Base-by-base conservation (phyloP, 176 grass and related monocot species). In the Urochloa ruziziensis region DNA sequence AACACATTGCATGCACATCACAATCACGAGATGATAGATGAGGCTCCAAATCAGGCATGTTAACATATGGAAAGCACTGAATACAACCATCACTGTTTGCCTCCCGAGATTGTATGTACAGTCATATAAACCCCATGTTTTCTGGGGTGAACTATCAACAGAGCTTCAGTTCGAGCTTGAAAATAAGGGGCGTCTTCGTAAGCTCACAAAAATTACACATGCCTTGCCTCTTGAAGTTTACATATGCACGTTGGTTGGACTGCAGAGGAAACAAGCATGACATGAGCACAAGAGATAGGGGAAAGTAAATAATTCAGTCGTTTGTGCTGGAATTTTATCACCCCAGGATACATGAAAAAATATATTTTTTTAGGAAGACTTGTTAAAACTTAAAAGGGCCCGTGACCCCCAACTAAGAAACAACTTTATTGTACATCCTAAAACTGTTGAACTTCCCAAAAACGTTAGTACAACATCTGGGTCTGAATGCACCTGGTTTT, bases 201-300 rank as follows among this genome's bases (percentile, higher is more conserved):
- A 79, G 61, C 82, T 84, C 40, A 33, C 3, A 71, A 28, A 74
- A 61, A 59, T 16, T 52, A 25, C 39, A 81, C 61, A 11, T 12
- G 47, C 37, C 37, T 66, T 67, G 35, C 70, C 74, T 68, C 61
- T 62, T 53, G 64, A 59, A 36, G 28, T 33, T 84, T 67, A 68
- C 57, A 35, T 66, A 17, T 78, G 34, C 35, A 42, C 28, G 32
- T 51, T 8, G 67, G 32, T 51, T 8, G 67, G 21, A 4, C 53
- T 83, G 80, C 77, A 74, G 44, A 68, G 4, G 44, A 39, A 34
- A 83, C 46, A 78, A 27, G 44, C 44, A 78, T 2, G 19, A 19
- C 54, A 78, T 58, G 21, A 39, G 14, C 77, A 74, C 58, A 46
- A 39, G 7, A 21, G 30, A 52, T 11, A 66, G 25, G 43, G 16